Percentiles rank a stretch among this genome's conserved stretches.
Evolutionary conservation across 2,329 filamentous ascomycete genomes (phyloP).

Genomic region (Pseudogymnoascus sp.): DNA sequence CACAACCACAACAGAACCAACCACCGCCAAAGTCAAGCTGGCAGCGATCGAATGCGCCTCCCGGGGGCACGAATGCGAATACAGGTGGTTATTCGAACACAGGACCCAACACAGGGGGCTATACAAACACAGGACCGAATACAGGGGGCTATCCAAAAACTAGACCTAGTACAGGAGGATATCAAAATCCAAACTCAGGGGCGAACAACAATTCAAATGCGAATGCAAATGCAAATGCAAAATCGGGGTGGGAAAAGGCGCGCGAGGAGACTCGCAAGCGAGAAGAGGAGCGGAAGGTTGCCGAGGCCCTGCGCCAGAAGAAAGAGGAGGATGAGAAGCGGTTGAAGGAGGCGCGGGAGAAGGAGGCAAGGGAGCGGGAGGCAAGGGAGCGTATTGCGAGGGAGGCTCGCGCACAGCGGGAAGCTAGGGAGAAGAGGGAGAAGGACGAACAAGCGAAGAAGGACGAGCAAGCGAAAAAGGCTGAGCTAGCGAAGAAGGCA

Average conservation of each 20-base stretch:
- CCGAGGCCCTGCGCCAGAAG: slow-evolving; percentile 51
- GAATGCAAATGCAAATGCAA: slow-evolving; percentile 22
- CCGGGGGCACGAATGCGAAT: not conserved
- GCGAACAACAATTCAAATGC: not conserved
- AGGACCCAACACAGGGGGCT: slow-evolving; percentile 17
- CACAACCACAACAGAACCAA: slow-evolving; percentile 19
- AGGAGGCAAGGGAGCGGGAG: slow-evolving; percentile 42
- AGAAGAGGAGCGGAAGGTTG: slow-evolving; percentile 56
- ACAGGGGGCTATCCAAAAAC: slow-evolving; percentile 1
- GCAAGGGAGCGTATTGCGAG: slow-evolving; percentile 29
- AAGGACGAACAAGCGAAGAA: slow-evolving; percentile 24
- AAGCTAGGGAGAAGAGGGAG: slow-evolving; percentile 21
- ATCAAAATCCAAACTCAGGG: slow-evolving; percentile 2
- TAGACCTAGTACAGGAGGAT: not conserved
- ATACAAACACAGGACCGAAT: slow-evolving; percentile 5
- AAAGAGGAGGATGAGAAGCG: slow-evolving; percentile 43
- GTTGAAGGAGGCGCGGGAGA: slow-evolving; percentile 47
- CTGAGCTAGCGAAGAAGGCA: slow-evolving; percentile 16
- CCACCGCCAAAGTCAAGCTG: slow-evolving; percentile 8
- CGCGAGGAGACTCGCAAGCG: slow-evolving; percentile 57
- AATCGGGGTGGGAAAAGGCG: slow-evolving; percentile 57
- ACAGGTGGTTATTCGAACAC: not conserved
- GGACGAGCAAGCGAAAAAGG: slow-evolving; percentile 18
- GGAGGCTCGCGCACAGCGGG: slow-evolving; percentile 24
- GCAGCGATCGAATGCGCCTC: not conserved